These are phyloP conservation scores for Baudoinia panamericana DNA, from an alignment of 495 filamentous ascomycete genomes.

Conservation along the genomic window DNA sequence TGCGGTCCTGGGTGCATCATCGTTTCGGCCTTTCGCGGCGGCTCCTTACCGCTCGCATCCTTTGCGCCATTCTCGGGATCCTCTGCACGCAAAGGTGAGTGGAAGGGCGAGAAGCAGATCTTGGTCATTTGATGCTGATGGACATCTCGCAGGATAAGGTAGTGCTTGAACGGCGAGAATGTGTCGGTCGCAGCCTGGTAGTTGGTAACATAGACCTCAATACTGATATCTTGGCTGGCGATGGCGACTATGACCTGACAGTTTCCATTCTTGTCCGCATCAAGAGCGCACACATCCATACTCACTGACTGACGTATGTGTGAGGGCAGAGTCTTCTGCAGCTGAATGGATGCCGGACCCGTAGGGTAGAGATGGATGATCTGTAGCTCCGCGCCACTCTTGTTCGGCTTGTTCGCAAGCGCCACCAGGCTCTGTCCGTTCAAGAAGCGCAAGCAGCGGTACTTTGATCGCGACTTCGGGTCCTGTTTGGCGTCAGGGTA, in stretches of 20 bases:
- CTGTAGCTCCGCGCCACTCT: slow-evolving; percentile 54
- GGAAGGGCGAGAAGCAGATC: slow-evolving; percentile 63
- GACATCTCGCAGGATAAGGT: slow-evolving; percentile 54
- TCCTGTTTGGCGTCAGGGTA: slow-evolving; percentile 29
- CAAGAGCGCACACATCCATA: slow-evolving; percentile 58
- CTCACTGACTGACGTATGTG: slow-evolving; percentile 53
- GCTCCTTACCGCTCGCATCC: slow-evolving; percentile 30
- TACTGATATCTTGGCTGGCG: slow-evolving; percentile 68
- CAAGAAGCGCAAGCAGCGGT: slow-evolving; percentile 48
- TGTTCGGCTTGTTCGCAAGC: slow-evolving; percentile 34
- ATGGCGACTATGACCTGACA: slow-evolving; percentile 70
- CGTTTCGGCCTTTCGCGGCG: slow-evolving; percentile 22
- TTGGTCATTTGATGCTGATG: slow-evolving; percentile 80
- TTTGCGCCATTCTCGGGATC: slow-evolving; percentile 11
- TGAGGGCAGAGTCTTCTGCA: slow-evolving; percentile 42
- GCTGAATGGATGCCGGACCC: slow-evolving; percentile 32
- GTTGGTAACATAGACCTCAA: slow-evolving; percentile 60
- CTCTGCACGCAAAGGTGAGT: slow-evolving; percentile 37
- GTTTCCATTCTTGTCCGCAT: slow-evolving; percentile 33
- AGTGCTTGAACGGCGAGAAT: slow-evolving; percentile 43
- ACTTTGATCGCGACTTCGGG: slow-evolving; percentile 22
- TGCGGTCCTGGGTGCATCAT: slow-evolving; percentile 30
- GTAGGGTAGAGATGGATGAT: slow-evolving; percentile 40
- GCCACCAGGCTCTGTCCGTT: slow-evolving; percentile 37
- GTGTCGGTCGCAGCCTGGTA: slow-evolving; percentile 35